Conservation (phyloP, 2,329 filamentous ascomycete species). For the Cryphonectria japonica region DNA sequence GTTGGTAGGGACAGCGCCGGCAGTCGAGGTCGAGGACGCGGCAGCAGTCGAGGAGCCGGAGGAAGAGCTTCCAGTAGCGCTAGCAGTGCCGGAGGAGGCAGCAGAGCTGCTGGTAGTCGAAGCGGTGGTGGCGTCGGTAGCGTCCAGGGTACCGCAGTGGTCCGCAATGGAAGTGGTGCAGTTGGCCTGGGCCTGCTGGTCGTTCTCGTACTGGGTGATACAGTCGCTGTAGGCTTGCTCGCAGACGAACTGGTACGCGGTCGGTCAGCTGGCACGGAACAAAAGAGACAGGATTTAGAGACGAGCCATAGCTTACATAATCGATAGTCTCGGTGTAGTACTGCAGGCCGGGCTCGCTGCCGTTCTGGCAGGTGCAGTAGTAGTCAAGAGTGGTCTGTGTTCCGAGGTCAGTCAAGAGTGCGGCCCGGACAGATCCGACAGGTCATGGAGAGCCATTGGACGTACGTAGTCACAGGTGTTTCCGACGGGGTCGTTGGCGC, state of each 20-base stretch:
- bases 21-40: conserved; percentile 31
- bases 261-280: conserved; percentile 29
- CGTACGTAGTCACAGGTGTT: conserved; percentile 55
- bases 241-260: conserved; percentile 52
- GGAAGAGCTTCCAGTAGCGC: conserved; percentile 32
- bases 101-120: conserved; percentile 22
- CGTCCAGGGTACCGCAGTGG: conserved; percentile 51
- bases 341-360: conserved; percentile 54
- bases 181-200: conserved; percentile 48
- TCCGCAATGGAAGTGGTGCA: conserved; percentile 53
- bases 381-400: conserved; percentile 49
- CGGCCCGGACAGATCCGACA: conserved; percentile 3
- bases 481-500: conserved; percentile 41
- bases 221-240: conserved; percentile 52
- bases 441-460: conserved; percentile 14
- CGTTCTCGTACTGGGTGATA: conserved; percentile 47
- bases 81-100: conserved; percentile 27
- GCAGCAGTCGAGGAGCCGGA: conserved; percentile 31
- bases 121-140: conserved; percentile 34
- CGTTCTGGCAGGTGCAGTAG: conserved; percentile 55
- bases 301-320: conserved; percentile 38
- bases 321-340: conserved; percentile 58
- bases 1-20: conserved; percentile 37
- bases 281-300: neutral
- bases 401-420: conserved; percentile 22